Percentiles rank a stretch among this genome's conserved stretches.
Conservation (phyloP, 2,329 filamentous ascomycete species). For the Aspergillus ibericus region DNA sequence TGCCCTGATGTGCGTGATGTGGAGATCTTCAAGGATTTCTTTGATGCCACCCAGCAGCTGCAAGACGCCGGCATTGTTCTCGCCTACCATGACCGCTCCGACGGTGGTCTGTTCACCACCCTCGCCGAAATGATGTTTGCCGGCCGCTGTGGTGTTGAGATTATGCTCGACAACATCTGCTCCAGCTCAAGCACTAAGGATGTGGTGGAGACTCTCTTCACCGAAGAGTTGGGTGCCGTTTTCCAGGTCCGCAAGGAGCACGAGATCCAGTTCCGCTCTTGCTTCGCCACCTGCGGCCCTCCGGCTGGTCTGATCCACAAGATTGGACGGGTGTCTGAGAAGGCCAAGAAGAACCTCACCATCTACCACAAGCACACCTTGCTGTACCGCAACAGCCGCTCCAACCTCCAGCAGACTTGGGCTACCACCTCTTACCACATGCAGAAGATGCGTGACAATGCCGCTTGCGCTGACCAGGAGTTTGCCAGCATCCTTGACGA, state of each 20-base stretch:
- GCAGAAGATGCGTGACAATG: conserved; percentile 88
- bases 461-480: conserved; percentile 80
- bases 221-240: conserved; percentile 91
- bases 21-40: conserved; percentile 82
- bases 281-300: conserved; percentile 87
- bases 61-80: conserved; percentile 72
- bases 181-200: conserved; percentile 62
- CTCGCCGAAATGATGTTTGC: conserved; percentile 98
- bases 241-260: conserved; percentile 90
- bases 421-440: conserved; percentile 84
- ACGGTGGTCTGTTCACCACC: conserved; percentile 88
- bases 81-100: conserved; percentile 91
- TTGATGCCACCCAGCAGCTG: conserved; percentile 74
- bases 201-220: conserved; percentile 81
- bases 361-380: conserved; percentile 70
- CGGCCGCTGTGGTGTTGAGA: conserved; percentile 81
- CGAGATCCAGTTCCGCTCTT: conserved; percentile 80
- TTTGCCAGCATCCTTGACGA: conserved; percentile 72
- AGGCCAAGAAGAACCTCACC: conserved; percentile 70
- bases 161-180: conserved; percentile 71
- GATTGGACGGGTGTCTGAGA: conserved; percentile 72
- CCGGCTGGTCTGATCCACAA: conserved; percentile 78
- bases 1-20: conserved; percentile 82
- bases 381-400: conserved; percentile 68
- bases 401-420: conserved; percentile 83